Evolutionary conservation across 257 asterid species (phyloP), one percentile per base, ranked within the genome.

Genomic region (Solanum verrucosum): DNA sequence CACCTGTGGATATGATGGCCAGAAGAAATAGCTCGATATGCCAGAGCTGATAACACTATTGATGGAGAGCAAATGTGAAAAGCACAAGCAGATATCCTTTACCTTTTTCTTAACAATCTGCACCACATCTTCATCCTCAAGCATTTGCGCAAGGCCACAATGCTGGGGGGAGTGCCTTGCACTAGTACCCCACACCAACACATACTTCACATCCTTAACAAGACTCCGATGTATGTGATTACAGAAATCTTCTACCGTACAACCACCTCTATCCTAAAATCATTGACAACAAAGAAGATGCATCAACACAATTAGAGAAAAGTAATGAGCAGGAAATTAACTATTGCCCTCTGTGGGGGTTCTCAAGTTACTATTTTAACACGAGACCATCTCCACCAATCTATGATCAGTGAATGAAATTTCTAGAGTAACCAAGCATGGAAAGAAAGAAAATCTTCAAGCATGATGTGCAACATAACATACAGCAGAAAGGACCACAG

Each of bases 81-180:
- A 49, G 70, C 5, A 82, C 70, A 52, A 29, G 68, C 31, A 31
- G 84, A 78, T 2, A 78, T 23, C 56, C 7, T 9, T 59, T 93
- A 96, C 99, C 99, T 97, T 96, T 90, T 97, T 96, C 99, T 97
- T 97, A 71, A 97, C 99, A 60, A 97, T 93, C 91, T 97, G 99
- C 65, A 97, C 99, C 6, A 97, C 99, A 83, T 97, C 99, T 94
- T 97, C 99, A 23, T 97, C 99, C 86, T 92, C 93, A 88, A 97
- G 98, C 84, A n/a, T 4, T 72, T 97, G 99, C 70, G 95, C 88
- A 68, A 97, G 98, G 87, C 99, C 99, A 86, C 99, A 97, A 89
- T 97, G 98, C 87, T 97, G 99, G 70, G 99, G 99, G 88, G 90
- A 92, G 90, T 97, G 99, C 91, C 99, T 97, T 81, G 99, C 98